These are phyloP conservation scores for Dothistroma pini DNA, from an alignment of 2,329 filamentous ascomycete species.

Conservation along the genomic window DNA sequence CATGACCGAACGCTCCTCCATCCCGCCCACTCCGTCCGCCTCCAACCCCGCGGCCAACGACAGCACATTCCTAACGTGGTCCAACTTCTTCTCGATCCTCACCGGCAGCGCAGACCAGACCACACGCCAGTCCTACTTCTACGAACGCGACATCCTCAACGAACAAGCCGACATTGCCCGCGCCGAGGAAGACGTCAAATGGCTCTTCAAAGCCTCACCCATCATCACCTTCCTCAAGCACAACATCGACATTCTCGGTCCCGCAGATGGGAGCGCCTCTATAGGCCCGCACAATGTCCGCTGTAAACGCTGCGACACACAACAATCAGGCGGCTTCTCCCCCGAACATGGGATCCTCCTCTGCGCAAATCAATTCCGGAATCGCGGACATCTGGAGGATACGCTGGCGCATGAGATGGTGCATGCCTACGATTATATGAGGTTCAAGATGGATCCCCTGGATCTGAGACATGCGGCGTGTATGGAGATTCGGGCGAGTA, in stretches of 20 bases:
- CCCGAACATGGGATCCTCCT: constrained; percentile 82
- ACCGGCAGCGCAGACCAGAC: constrained; percentile 66
- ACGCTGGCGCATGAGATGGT: constrained; percentile 97
- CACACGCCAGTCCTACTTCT: constrained; percentile 71
- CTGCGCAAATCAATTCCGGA: constrained; percentile 85
- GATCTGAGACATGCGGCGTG: constrained; percentile 87
- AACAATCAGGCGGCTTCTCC: constrained; percentile 79
- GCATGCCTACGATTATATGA: constrained; percentile 88
- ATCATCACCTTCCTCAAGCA: constrained; percentile 82
- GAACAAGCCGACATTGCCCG: constrained; percentile 74
- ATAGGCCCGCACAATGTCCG: constrained; percentile 72
- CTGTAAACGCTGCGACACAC: constrained; percentile 72
- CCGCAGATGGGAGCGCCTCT: constrained; percentile 48
- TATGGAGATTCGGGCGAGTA: constrained; percentile 92
- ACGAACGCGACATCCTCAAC: constrained; percentile 69
- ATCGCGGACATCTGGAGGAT: constrained; percentile 81
- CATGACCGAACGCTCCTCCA: constrained; percentile 16
- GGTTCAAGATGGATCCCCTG: constrained; percentile 85
- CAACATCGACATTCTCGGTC: constrained; percentile 72
- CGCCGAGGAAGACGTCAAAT: constrained; percentile 80
- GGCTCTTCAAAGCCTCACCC: constrained; percentile 78
- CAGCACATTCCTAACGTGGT: constrained; percentile 57
- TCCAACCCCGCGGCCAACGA: constrained; percentile 19
- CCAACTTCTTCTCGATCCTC: constrained; percentile 81
- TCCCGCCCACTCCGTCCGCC: not conserved